Percentiles rank a stretch among this genome's conserved stretches.
Evolutionary conservation across 2,329 filamentous ascomycete genomes (phyloP).

Genomic region (Teratosphaeria destructans): DNA sequence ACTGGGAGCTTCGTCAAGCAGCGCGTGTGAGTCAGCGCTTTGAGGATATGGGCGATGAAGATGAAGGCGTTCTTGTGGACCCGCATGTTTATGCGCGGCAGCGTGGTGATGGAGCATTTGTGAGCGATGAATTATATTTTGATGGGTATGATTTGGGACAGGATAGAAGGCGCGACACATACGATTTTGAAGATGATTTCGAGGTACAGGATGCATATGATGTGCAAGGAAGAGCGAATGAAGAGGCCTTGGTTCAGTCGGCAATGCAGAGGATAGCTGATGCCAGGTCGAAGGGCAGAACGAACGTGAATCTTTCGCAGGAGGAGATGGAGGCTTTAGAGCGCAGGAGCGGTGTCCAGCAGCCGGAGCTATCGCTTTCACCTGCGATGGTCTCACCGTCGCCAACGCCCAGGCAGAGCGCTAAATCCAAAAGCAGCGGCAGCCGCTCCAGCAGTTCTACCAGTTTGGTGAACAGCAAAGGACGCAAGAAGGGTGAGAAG

Average conservation of each 20-base stretch:
- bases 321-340: constrained; percentile 75
- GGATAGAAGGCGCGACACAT: constrained; percentile 28
- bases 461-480: constrained; percentile 27
- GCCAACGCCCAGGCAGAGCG: constrained; percentile 16
- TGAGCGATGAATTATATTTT: constrained; percentile 37
- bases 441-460: constrained; percentile 26
- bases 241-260: constrained; percentile 65
- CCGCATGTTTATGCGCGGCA: constrained; percentile 24
- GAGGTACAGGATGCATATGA: constrained; percentile 45
- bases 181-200: constrained; percentile 38
- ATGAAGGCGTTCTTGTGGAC: constrained; percentile 33
- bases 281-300: constrained; percentile 64
- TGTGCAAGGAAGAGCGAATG: constrained; percentile 47
- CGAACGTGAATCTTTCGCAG: constrained; percentile 68
- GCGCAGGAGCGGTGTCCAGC: constrained; percentile 17
- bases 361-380: constrained; percentile 12
- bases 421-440: constrained; percentile 20
- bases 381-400: constrained; percentile 22
- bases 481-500: constrained; percentile 18
- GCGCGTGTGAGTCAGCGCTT: constrained; percentile 35
- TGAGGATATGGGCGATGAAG: constrained; percentile 53
- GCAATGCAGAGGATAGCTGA: constrained; percentile 71
- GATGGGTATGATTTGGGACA: constrained; percentile 37
- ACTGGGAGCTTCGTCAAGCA: constrained; percentile 33
- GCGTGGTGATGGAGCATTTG: constrained; percentile 8